Conservation (phyloP, 176 grass and related monocot species). For the Panicum miliaceum region DNA sequence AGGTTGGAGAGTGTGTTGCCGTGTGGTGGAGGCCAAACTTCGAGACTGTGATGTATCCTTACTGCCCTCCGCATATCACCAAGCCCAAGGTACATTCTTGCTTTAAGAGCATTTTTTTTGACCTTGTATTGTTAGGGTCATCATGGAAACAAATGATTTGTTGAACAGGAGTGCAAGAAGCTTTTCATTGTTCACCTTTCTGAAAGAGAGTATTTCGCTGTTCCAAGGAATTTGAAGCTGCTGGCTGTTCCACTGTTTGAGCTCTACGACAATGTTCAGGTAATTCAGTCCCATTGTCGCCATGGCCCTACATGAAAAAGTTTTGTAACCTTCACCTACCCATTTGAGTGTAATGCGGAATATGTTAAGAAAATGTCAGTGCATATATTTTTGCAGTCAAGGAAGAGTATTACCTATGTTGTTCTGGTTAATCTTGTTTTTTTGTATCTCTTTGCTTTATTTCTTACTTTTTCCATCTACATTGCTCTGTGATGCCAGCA, state of each 20-base stretch:
- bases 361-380: neutral
- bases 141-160: slow-evolving; percentile 10
- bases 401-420: neutral
- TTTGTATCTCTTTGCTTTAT: neutral
- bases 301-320: neutral
- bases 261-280: slow-evolving; percentile 98
- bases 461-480: neutral
- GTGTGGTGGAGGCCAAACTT: slow-evolving; percentile 99
- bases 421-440: neutral
- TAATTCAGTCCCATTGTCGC: slow-evolving; percentile 21
- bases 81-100: slow-evolving; percentile 86
- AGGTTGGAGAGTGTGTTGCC: slow-evolving; percentile 99
- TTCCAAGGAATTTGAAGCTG: slow-evolving; percentile 98
- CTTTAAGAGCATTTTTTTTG: neutral
- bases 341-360: neutral
- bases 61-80: slow-evolving; percentile 98
- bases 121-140: neutral
- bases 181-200: slow-evolving; percentile 96
- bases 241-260: slow-evolving; percentile 99
- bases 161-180: slow-evolving; percentile 94
- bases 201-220: slow-evolving; percentile 98
- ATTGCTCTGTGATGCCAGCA: neutral
- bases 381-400: neutral
- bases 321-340: neutral
- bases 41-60: slow-evolving; percentile 99